Base-by-base conservation (phyloP, 495 filamentous ascomycete genomes). In the Hyaloscypha finlandica region DNA sequence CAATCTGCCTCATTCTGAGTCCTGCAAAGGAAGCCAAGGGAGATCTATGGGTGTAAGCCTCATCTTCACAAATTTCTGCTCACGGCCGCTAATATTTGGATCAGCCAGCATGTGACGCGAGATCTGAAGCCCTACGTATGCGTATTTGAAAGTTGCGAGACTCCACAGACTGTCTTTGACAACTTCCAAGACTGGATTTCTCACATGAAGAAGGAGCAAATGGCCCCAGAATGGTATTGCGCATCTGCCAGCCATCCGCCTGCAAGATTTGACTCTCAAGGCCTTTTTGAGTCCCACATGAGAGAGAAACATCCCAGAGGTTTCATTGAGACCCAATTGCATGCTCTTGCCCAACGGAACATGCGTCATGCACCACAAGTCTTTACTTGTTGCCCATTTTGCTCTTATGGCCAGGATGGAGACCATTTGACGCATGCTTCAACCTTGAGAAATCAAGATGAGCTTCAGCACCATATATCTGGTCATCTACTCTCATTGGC, bases 1-100 rank as follows among this genome's bases (percentile, higher is more conserved):
- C 53, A 56, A 56, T 56, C 53, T 56, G 53, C 53, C 53, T 56
- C 25, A 56, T 56, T 56, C 53, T 29, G 53, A 56, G 42, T 56
- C 12, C 53, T 56, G 25, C 53, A 56, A 56, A 56, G 53, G 53
- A 56, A 56, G 53, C 53, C 53, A 16, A 56, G 53, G 53, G 53
- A 56, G 53, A 56, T 56, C 53, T 56, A 56, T 56, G 53, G 53
- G 53, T 56, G 53, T 29, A 56, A 48, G 42, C 42, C 42, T 19
- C 42, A 48, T 48, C 42, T 48, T 48, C 42, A 48, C 42, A 48
- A 48, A 48, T 48, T 48, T 48, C 42, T 48, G 42, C 42, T 48
- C 8, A 48, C 42, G 42, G 42, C 19, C 8, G 42, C 42, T 48
- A 48, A 48, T 48, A 48, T 19, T 48, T 48, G 42, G 19, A 48